A percentile compares a stretch with the other conserved stretches of the same genome.
Conservation (phyloP, 495 filamentous ascomycete species). For the Neurospora sp. region DNA sequence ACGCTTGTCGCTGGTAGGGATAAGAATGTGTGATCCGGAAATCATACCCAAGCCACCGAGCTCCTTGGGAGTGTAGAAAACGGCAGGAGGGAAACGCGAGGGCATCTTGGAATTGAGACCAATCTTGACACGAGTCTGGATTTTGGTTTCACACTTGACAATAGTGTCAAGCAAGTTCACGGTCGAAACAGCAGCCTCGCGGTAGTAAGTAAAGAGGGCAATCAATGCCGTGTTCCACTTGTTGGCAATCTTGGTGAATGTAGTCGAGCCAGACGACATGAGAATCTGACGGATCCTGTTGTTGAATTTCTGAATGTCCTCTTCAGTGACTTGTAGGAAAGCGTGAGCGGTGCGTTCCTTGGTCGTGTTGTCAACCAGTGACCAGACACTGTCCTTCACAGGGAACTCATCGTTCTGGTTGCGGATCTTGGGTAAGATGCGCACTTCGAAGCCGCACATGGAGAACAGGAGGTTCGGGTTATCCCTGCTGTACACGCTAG, state of each 20-base stretch:
- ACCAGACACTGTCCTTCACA: conserved; percentile 97
- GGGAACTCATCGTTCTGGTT: conserved; percentile 96
- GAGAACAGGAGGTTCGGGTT: conserved; percentile 97
- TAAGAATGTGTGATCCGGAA: conserved; percentile 95
- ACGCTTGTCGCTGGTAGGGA: conserved; percentile 94
- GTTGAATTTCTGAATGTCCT: conserved; percentile 98
- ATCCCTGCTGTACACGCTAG: conserved; percentile 97
- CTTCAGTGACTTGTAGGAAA: conserved; percentile 96
- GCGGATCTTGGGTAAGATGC: conserved; percentile 90
- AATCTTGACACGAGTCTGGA: conserved; percentile 98
- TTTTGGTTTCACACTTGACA: conserved; percentile 99
- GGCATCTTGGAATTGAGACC: conserved; percentile 99
- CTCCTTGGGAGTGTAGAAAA: conserved; percentile 99
- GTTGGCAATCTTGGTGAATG: conserved; percentile 99
- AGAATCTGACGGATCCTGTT: conserved; percentile 97
- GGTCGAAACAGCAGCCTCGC: conserved; percentile 95
- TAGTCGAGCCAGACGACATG: conserved; percentile 97
- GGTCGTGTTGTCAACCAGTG: conserved; percentile 86
- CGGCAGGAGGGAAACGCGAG: conserved; percentile 94
- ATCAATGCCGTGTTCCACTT: conserved; percentile 99
- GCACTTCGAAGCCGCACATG: conserved; percentile 97
- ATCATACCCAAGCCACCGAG: conserved; percentile 98
- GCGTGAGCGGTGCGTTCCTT: conserved; percentile 97
- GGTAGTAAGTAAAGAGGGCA: conserved; percentile 98
- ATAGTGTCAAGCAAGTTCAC: conserved; percentile 95